Evolutionary conservation across 1,284 basidiomycete genomes (phyloP).

Genomic region (Tilletia indica): DNA sequence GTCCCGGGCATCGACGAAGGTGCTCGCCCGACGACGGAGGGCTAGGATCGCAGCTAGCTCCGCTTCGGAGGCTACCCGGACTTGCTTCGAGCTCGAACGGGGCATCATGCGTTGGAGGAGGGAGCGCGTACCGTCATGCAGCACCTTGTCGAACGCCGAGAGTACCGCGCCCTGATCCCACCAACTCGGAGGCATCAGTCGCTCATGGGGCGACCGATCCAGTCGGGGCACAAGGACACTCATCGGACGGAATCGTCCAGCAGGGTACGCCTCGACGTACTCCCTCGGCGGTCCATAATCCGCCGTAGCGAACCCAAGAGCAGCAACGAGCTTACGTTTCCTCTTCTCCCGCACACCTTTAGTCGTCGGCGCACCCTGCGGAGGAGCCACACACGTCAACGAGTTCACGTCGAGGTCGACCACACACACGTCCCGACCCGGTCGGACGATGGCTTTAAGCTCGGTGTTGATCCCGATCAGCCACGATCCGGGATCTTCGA

Average conservation of each 20-base stretch:
- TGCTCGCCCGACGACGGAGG: conserved; percentile 70
- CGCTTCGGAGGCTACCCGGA: conserved; percentile 37
- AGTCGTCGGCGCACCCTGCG: conserved; percentile 73
- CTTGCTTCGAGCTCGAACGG: conserved; percentile 29
- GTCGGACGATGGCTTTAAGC: conserved; percentile 72
- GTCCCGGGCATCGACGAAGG: conserved; percentile 76
- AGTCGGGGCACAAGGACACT: conserved; percentile 71
- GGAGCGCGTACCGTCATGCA: conserved; percentile 41
- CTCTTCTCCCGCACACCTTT: conserved; percentile 82
- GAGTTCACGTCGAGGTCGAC: conserved; percentile 93
- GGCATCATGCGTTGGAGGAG: conserved; percentile 42
- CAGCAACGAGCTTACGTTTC: conserved; percentile 65
- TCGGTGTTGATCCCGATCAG: conserved; percentile 87
- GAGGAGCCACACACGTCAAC: conserved; percentile 75
- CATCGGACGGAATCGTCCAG: conserved; percentile 63
- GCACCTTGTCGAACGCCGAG: conserved; percentile 78
- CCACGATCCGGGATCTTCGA: conserved; percentile 72
- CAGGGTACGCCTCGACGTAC: conserved; percentile 92
- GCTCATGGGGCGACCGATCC: conserved; percentile 77
- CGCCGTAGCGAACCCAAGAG: conserved; percentile 36
- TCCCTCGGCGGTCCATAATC: conserved; percentile 61
- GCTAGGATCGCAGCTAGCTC: conserved; percentile 44
- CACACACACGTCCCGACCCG: conserved; percentile 75
- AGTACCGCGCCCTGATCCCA: conserved; percentile 86
- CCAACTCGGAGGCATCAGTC: conserved; percentile 82